Conservation (phyloP, 2,329 filamentous ascomycete genomes). For the Fusarium pseudograminearum region DNA sequence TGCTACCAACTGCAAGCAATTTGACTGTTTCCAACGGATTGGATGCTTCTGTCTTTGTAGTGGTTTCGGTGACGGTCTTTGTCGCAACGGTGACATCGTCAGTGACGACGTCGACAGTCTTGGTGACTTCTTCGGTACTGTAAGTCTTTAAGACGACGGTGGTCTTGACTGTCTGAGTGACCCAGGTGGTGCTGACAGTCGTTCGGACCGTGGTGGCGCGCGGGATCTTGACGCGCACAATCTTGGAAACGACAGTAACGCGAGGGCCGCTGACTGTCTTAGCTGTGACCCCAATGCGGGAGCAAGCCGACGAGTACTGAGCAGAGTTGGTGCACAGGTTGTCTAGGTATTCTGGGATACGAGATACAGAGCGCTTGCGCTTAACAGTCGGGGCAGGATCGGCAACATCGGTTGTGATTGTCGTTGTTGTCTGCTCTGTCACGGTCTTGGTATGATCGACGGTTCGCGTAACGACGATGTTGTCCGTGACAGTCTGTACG, state of each 20-base stretch:
- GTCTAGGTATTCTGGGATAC: background rate
- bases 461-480: background rate
- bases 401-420: background rate
- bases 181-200: background rate
- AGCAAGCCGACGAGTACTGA: background rate
- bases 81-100: background rate
- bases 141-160: background rate
- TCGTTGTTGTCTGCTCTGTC: background rate
- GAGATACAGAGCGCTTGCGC: background rate
- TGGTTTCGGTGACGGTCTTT: background rate
- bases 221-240: background rate
- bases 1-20: background rate
- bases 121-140: background rate
- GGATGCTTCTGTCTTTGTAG: background rate
- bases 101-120: background rate
- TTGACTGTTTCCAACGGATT: background rate
- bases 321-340: background rate
- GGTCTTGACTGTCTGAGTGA: background rate
- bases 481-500: background rate
- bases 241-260: background rate
- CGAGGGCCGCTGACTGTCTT: background rate
- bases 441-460: background rate
- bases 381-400: background rate
- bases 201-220: background rate
- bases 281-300: background rate